These are phyloP conservation scores for Thymus mandschuricus DNA, from an alignment of 257 asterid genomes.

Conservation along the genomic window DNA sequence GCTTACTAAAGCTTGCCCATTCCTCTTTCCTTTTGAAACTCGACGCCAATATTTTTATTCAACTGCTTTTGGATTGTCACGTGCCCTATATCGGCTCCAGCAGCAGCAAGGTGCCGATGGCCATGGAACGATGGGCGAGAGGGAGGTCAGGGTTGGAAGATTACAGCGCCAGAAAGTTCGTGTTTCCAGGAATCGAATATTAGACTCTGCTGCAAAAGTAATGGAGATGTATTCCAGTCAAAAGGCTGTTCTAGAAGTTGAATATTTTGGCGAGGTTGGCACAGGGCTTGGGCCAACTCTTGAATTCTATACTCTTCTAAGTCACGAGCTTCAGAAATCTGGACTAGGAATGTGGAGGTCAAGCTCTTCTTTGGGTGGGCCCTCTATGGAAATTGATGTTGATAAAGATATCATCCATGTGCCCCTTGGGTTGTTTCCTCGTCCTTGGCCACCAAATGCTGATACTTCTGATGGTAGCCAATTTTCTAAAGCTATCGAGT, in stretches of 20 bases:
- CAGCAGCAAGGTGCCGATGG: constrained; percentile 98
- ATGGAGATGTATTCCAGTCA: constrained; percentile 99
- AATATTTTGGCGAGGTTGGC: constrained; percentile 99
- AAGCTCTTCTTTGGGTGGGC: constrained; percentile 41
- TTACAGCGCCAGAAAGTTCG: constrained; percentile 98
- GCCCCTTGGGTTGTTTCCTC: constrained; percentile 95
- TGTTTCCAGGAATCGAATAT: constrained; percentile 84
- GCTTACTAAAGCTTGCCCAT: constrained; percentile 96
- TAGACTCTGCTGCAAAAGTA: constrained; percentile 96
- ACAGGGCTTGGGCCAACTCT: constrained; percentile 98
- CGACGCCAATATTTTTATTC: constrained; percentile 97
- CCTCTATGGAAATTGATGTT: constrained; percentile 62
- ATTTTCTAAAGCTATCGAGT: constrained; percentile 67
- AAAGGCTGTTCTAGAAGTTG: constrained; percentile 98
- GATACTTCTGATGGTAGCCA: constrained; percentile 68
- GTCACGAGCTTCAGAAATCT: constrained; percentile 90
- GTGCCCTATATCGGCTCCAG: constrained; percentile 93
- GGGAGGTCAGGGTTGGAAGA: constrained; percentile 87
- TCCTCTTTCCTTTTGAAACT: constrained; percentile 96
- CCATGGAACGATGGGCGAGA: constrained; percentile 73
- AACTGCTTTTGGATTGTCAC: constrained; percentile 96
- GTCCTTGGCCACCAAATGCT: constrained; percentile 80
- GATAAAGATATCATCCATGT: constrained; percentile 65
- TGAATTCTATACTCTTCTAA: constrained; percentile 91
- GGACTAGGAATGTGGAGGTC: constrained; percentile 94